Evolutionary conservation across 805 yeast genomes (phyloP), one percentile per base, ranked within the genome.

Genomic region (Dipodascopsis uninucleata): DNA sequence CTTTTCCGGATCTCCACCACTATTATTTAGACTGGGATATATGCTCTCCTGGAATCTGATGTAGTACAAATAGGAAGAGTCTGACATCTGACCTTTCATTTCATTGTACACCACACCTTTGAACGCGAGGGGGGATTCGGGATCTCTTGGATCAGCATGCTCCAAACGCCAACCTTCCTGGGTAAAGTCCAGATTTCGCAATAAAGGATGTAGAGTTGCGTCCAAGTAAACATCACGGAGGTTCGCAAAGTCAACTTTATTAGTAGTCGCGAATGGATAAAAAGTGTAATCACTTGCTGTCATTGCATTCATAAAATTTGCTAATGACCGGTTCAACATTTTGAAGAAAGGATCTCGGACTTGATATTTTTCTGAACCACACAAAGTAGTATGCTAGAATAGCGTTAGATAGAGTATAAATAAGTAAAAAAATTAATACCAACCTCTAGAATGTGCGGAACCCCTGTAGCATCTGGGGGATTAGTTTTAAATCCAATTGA

Each of bases 101-200:
- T 93, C 98, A 62, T 93, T 93, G 63, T 85, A 93, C 2, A 93
- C 98, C 26, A 93, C 98, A 36, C 98, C 98, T 65, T 93, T 93
- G 65, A 87, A 86, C 3, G 70, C 71, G 32, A 93, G 61, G 1
- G 86, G 84, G 10, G 85, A 72, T 0, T 57, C 47, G 12, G 69
- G 67, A 60, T 89, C 88, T 23, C 32, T 23, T 6, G 51, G 52
- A 41, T 71, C 73, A 41, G 75, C 76, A 55, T 86, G 78, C 64
- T 93, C 98, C 31, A 93, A 68, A 61, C 98, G 79, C 98, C 98
- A 93, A 28, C 98, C 98, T 67, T 93, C 98, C 68, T 93, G 98
- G 52, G 73, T 73, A 61, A 93, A 93, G 64, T 93, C 97, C 45
- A 81, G 81, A 51, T 77, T 75, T 25, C 82, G 75, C 47, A 93